These are phyloP conservation scores for Naganishia albida DNA, from an alignment of 1,284 basidiomycete genomes.

Conservation along the genomic window DNA sequence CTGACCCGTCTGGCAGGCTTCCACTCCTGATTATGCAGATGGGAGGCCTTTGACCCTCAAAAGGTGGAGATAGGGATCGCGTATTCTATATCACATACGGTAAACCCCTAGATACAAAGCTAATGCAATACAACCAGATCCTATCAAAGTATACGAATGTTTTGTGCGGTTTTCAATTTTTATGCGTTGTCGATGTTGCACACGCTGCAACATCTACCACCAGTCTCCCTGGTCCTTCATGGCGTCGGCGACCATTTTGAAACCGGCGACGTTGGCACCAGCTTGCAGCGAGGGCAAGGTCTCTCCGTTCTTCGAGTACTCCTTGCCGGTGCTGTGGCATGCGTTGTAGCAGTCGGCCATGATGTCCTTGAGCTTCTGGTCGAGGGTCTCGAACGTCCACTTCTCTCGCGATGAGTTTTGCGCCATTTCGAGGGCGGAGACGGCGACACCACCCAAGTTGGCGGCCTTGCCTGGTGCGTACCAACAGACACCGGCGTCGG, in stretches of 20 bases:
- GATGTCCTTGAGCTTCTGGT: slow-evolving; percentile 71
- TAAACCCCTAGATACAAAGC: slow-evolving; percentile 27
- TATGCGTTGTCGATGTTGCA: not conserved
- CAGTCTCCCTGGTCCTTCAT: slow-evolving; percentile 72
- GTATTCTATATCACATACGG: slow-evolving; percentile 25
- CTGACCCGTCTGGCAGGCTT: too few relatives aligned
- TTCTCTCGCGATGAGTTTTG: slow-evolving; percentile 71
- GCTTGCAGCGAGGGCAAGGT: slow-evolving; percentile 65
- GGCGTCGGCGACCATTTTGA: slow-evolving; percentile 57
- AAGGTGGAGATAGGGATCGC: not conserved
- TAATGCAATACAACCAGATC: slow-evolving; percentile 29
- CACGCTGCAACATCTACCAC: slow-evolving; percentile 58
- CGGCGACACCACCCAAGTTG: slow-evolving; percentile 70
- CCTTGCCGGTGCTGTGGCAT: slow-evolving; percentile 63
- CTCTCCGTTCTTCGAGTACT: slow-evolving; percentile 63
- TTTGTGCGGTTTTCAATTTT: slow-evolving; percentile 16
- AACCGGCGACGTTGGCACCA: slow-evolving; percentile 74
- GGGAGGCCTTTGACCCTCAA: too few relatives aligned
- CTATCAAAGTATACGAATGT: slow-evolving; percentile 25
- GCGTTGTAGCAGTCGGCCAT: slow-evolving; percentile 70
- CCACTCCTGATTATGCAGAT: too few relatives aligned
- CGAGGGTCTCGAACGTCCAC: slow-evolving; percentile 64
- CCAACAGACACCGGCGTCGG: slow-evolving; percentile 57
- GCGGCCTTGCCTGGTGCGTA: slow-evolving; percentile 73
- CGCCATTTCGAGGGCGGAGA: slow-evolving; percentile 68